Evolutionary conservation across 2,329 filamentous ascomycete genomes (phyloP), one percentile per base, ranked within the genome.

Genomic region (Nemania sp.): DNA sequence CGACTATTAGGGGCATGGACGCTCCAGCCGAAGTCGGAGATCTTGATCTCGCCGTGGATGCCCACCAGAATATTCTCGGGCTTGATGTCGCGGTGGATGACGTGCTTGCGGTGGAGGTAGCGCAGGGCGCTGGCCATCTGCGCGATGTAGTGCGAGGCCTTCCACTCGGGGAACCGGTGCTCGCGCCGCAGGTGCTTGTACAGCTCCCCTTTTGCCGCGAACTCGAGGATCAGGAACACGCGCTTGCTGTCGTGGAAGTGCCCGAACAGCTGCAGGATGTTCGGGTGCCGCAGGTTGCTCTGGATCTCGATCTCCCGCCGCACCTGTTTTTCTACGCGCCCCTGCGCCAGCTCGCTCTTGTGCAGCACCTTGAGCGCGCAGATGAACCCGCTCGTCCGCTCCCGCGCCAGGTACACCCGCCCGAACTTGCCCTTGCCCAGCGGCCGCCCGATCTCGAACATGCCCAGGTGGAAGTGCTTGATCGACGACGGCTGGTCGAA

Each of bases 11-110:
- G 94, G 5, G 94, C 94, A 73, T 99, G 94, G 3, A 97, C 94
- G 70, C 90, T 95, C 94, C 94, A 99, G 44, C 94, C 93, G 68
- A 97, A 99, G 73, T 99, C 94, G 4, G 91, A 95, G 68, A 99
- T 92, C 75, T 99, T 99, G 76, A 99, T 92, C 78, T 99, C 94
- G 62, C 92, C 94, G 69, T 97, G 93, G 56, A 97, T 91, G 12
- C 93, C 93, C 24, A 97, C 88, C 19, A 97, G 81, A 61, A 97
- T 97, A 68, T 97, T 97, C 75, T 97, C 92, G 2, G 92, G 92
- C 78, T 97, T 97, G 76, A 97, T 97, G 66, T 97, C 92, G 54
- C 92, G 83, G 74, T 97, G 93, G 77, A 97, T 97, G 64, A 97
- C 90, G 72, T 97, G 91, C 77, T 97, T 97, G 71, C 91, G 91